Evolutionary conservation across 2,329 filamentous ascomycete genomes (phyloP).

Genomic region (Arthrinium puccinioides): DNA sequence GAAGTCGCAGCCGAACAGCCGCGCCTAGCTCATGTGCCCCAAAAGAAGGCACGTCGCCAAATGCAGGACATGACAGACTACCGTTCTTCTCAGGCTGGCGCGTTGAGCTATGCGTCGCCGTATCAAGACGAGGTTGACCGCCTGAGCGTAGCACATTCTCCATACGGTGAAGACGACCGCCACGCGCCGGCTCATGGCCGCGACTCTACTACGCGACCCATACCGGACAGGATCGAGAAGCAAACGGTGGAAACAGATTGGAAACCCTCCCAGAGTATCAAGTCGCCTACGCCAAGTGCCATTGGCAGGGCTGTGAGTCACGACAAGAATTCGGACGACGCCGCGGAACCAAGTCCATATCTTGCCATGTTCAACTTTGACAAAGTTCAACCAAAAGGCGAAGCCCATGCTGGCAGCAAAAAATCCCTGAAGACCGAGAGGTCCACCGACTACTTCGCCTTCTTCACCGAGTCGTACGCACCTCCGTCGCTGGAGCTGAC

Average conservation of each 20-base stretch:
- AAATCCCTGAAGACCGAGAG: slow-evolving; percentile 8
- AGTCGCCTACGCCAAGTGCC: not conserved
- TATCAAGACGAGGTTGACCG: slow-evolving; percentile 2
- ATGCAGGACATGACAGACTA: not conserved
- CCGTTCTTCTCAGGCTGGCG: too few species aligned
- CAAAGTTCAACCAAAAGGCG: too few species aligned
- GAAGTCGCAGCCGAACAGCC: not conserved
- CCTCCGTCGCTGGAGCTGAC: slow-evolving; percentile 19
- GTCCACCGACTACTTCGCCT: slow-evolving; percentile 21
- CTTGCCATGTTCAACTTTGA: slow-evolving; percentile 12
- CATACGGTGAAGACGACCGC: not conserved
- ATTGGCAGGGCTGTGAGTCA: slow-evolving; percentile 2
- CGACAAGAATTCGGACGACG: not conserved
- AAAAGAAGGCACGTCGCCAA: not conserved
- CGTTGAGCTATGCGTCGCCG: not conserved
- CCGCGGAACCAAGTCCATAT: slow-evolving; percentile 8
- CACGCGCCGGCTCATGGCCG: too few species aligned
- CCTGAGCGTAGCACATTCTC: not conserved
- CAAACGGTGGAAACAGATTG: not conserved
- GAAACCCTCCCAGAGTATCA: too few species aligned
- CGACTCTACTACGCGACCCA: too few species aligned
- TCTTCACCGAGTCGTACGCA: slow-evolving; percentile 21
- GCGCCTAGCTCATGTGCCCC: not conserved
- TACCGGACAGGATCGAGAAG: too few species aligned
- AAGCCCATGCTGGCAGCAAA: not conserved